These are phyloP conservation scores for Thraustotheca clavata DNA, from an alignment of 352 stramenopile genomes.

Conservation along the genomic window DNA sequence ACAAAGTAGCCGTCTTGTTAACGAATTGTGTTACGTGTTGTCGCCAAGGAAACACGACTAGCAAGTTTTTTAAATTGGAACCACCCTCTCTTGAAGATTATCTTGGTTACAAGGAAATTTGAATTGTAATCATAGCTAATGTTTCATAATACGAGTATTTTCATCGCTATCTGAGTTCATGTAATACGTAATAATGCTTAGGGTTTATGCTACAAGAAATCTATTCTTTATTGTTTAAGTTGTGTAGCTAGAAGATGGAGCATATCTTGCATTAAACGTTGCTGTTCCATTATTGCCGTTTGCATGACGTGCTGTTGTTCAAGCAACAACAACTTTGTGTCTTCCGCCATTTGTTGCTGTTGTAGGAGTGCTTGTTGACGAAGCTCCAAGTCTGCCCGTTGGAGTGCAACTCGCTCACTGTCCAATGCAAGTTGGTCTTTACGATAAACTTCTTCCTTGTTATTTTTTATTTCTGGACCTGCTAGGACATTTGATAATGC, in stretches of 20 bases:
- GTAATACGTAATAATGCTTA: no score
- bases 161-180: no score
- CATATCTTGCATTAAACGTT: no score
- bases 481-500: not conserved
- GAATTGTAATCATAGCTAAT: not conserved
- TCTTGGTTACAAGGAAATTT: slow-evolving; percentile 50
- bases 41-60: not conserved
- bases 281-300: no score
- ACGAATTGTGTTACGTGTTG: slow-evolving; percentile 12
- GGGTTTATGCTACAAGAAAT: no score
- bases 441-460: not conserved
- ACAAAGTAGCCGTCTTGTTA: slow-evolving; percentile 10
- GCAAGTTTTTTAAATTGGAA: not conserved
- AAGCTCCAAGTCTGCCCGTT: not conserved
- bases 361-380: not conserved
- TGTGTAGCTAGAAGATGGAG: no score
- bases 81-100: not conserved
- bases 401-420: not conserved
- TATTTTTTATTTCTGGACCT: not conserved
- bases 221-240: no score
- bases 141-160: no score
- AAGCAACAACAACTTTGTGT: not conserved
- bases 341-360: no score
- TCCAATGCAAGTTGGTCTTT: not conserved
- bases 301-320: not conserved